Evolutionary conservation across 2,329 filamentous ascomycete genomes (phyloP), one percentile per base, ranked within the genome.

Genomic region (Westerdykella aurantiaca): DNA sequence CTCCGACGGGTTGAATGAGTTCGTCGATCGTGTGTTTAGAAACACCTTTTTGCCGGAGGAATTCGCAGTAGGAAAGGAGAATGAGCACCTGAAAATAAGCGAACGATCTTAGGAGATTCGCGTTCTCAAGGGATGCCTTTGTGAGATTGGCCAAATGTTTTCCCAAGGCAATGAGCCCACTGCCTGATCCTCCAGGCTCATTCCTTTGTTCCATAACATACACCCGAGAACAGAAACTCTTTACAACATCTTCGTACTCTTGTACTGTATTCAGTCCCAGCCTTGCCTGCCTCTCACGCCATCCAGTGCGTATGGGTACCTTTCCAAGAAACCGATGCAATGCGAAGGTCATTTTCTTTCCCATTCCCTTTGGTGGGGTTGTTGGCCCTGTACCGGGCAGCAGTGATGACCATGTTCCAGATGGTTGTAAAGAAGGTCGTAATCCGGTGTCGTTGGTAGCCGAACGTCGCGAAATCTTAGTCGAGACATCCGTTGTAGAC

Each of bases 11-110:
- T 37, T 37, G 34, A 37, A 37, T 37, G 34, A 37, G 34, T 18
- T 37, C 12, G 34, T 37, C 34, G 16, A 37, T 37, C 16, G 11
- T 37, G 11, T 37, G 12, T 13, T 37, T 9, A n/a, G 34, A 18
- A 37, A 37, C 11, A 37, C 16, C 34, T 18, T 37, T 37, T 37
- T 18, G 11, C 34, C 34, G 11, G 14, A 37, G 34, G 16, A 37
- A 37, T 37, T 37, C 34, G 34, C 34, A 37, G 34, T 37, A 37
- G 12, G 34, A 37, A 13, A 37, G 34, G 11, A 37, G 34, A 18
- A 37, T 37, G 34, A 37, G 34, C 11, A 18, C 34, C 16, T 37
- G 34, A 18, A 37, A 37, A 37, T 37, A 37, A 37, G 34, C 34
- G 34, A 37, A 37, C 16, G 34, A 37, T 18, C 34, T 37, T 18